These are phyloP conservation scores for Chondrostereum purpureum DNA, from an alignment of 1,284 basidiomycete genomes.

Conservation along the genomic window DNA sequence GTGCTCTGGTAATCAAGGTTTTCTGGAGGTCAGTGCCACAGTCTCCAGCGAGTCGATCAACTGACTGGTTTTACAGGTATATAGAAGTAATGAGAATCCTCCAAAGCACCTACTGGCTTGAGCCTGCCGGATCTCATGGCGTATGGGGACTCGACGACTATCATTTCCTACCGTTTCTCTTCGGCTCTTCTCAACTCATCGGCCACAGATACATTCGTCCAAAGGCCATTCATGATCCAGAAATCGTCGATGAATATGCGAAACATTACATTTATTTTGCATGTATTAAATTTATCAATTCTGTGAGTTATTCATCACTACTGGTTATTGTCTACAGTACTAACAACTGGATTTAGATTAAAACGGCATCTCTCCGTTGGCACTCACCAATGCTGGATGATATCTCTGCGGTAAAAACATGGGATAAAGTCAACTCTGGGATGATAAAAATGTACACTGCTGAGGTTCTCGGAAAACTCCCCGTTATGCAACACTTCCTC, in stretches of 20 bases:
- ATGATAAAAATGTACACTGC: conserved; percentile 99
- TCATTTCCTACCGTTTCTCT: conserved; percentile 93
- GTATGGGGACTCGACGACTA: conserved; percentile 99
- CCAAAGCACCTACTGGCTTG: conserved; percentile 95
- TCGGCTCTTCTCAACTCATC: conserved; percentile 79
- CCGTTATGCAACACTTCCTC: conserved; percentile 94
- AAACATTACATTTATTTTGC: conserved; percentile 97
- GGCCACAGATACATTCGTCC: conserved; percentile 89
- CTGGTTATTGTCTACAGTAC: too few relatives aligned
- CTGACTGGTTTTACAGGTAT: conserved; percentile 46
- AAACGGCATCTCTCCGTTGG: conserved; percentile 94
- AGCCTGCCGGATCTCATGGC: conserved; percentile 95
- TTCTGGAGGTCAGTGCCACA: conserved; percentile 76
- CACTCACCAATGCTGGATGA: conserved; percentile 99
- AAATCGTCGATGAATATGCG: conserved; percentile 90
- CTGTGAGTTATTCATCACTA: too few relatives aligned
- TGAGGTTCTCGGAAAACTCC: conserved; percentile 92
- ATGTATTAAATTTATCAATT: conserved; percentile 96
- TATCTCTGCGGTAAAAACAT: conserved; percentile 94
- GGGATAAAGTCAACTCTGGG: conserved; percentile 96
- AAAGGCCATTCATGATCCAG: conserved; percentile 87
- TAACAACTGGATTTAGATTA: too few relatives aligned
- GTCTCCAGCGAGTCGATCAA: neutral
- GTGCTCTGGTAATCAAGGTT: conserved; percentile 74
- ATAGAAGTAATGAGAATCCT: conserved; percentile 85